These are phyloP conservation scores for Trichoderma sp. DNA, from an alignment of 2,329 filamentous ascomycete species.

Conservation along the genomic window DNA sequence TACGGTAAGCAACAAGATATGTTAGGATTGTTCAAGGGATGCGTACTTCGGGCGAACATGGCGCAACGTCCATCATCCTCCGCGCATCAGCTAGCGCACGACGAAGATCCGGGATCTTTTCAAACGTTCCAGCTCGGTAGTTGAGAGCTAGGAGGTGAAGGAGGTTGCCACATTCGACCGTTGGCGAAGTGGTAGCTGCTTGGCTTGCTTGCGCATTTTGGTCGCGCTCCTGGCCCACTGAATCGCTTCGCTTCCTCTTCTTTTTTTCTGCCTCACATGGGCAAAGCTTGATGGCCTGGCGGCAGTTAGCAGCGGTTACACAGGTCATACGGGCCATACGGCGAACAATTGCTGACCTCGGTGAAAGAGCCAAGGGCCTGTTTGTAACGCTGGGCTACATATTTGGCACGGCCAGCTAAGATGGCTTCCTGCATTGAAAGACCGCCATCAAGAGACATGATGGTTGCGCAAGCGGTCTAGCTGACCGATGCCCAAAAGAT, in stretches of 20 bases:
- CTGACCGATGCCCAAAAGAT: neutral
- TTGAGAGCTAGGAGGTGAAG: constrained; percentile 41
- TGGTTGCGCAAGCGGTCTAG: neutral
- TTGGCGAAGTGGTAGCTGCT: neutral
- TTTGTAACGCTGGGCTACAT: constrained; percentile 34
- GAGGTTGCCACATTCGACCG: constrained; percentile 35
- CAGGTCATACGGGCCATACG: too few relatives aligned
- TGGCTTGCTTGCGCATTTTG: neutral
- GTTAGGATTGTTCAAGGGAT: neutral
- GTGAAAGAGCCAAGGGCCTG: constrained; percentile 39
- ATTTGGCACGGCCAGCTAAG: constrained; percentile 33
- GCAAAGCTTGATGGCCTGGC: constrained; percentile 38
- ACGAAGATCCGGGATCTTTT: constrained; percentile 37
- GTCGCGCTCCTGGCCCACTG: neutral
- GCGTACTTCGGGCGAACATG: constrained; percentile 39
- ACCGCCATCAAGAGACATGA: neutral
- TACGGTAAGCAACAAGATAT: constrained; percentile 7
- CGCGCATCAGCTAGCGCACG: constrained; percentile 40
- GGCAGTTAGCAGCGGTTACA: neutral
- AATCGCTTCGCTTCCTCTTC: constrained; percentile 37
- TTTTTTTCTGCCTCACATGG: constrained; percentile 31
- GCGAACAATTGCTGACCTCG: constrained; percentile 25
- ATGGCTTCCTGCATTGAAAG: constrained; percentile 31
- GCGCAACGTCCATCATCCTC: constrained; percentile 43
- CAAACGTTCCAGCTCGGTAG: constrained; percentile 41